Percentiles rank a stretch among this genome's conserved stretches.
These are phyloP conservation scores for Eremochloa ophiuroides DNA, from an alignment of 176 grass and related monocot genomes.

Conservation along the genomic window DNA sequence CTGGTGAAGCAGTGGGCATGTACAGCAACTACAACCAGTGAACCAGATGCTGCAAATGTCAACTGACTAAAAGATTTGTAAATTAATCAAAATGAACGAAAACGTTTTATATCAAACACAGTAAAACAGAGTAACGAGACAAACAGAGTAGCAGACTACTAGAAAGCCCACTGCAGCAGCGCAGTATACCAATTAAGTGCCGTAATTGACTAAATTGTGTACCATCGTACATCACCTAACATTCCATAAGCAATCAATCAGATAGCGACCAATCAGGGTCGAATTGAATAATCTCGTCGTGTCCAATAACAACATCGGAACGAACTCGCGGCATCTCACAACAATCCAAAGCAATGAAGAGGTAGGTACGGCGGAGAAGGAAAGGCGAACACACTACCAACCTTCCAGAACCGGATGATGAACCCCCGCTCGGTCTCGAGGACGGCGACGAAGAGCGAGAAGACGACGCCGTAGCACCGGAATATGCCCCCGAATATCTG, in stretches of 20 bases:
- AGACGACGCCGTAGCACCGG: conserved; percentile 77
- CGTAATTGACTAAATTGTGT: neutral
- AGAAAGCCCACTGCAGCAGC: neutral
- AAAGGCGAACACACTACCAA: neutral
- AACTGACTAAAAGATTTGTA: neutral
- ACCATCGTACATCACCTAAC: neutral
- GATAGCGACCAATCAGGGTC: neutral
- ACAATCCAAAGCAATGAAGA: neutral
- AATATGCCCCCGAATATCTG: conserved; percentile 93
- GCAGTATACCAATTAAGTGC: neutral
- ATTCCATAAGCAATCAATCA: neutral
- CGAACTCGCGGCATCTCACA: neutral
- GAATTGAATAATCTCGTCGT: neutral
- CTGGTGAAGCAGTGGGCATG: neutral
- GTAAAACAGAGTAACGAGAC: neutral
- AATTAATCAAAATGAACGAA: neutral
- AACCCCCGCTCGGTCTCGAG: conserved; percentile 90
- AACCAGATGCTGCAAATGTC: neutral
- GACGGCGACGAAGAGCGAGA: conserved; percentile 66
- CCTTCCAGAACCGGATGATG: conserved; percentile 62
- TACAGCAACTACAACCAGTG: neutral
- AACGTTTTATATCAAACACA: neutral
- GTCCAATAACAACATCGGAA: neutral
- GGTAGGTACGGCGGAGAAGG: neutral
- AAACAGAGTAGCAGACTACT: neutral